Percentiles rank a stretch among this genome's conserved stretches.
These are phyloP conservation scores for Boletus coccyginus DNA, from an alignment of 768 basidiomycete genomes.

Conservation along the genomic window DNA sequence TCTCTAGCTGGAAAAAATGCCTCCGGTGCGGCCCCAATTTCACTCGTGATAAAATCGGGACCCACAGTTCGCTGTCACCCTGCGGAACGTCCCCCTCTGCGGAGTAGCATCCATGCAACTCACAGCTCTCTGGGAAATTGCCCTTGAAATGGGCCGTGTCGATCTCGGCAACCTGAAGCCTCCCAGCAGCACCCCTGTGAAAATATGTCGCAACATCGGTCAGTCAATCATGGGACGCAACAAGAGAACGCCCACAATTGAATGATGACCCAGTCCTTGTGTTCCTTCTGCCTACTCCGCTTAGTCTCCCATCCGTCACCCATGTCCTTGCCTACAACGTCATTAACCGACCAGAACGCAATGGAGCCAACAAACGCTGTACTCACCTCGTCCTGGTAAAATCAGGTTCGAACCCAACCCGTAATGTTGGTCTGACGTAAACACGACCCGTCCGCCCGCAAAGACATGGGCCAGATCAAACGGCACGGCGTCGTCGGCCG, in stretches of 20 bases:
- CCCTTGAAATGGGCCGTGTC: conserved; percentile 97
- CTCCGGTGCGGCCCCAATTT: conserved; percentile 87
- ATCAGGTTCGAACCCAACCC: conserved; percentile 90
- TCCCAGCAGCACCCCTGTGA: conserved; percentile 67
- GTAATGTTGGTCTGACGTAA: conserved; percentile 92
- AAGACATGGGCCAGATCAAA: conserved; percentile 93
- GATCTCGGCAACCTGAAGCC: conserved; percentile 76
- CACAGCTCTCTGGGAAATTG: conserved; percentile 89
- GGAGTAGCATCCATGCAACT: conserved; percentile 58
- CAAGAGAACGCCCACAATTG: conserved; percentile 58
- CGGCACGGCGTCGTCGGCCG: conserved; percentile 40
- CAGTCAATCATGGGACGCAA: background rate
- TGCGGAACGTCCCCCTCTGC: conserved; percentile 35
- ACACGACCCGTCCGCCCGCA: conserved; percentile 81
- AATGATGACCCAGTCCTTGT: conserved; percentile 90
- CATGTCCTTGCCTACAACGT: conserved; percentile 73
- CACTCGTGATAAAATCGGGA: conserved; percentile 65
- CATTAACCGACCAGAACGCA: background rate
- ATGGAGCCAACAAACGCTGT: background rate
- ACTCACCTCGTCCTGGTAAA: conserved; percentile 76
- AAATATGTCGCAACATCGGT: background rate
- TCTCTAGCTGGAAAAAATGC: conserved; percentile 84
- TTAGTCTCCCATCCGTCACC: conserved; percentile 99
- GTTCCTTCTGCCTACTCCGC: conserved; percentile 72
- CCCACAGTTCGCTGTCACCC: conserved; percentile 54